phyloP scores from a whole-genome alignment of 1,284 basidiomycete genomes.

The Rhodotorula glutinis region DNA sequence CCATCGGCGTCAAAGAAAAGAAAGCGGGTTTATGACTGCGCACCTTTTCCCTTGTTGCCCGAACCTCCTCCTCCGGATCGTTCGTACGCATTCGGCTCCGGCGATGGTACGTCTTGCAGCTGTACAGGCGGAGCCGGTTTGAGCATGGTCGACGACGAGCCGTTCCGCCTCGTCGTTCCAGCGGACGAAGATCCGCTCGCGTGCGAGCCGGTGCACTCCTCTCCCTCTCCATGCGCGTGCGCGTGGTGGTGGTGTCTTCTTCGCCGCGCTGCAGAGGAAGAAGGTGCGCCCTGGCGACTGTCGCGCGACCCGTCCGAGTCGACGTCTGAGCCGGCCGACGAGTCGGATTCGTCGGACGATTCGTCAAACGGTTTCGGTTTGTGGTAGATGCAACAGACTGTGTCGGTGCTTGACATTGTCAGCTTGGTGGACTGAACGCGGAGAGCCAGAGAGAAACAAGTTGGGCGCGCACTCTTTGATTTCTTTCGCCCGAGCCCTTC shows the following conservation, averaged over 20 bases:
- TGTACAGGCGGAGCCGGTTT: background rate
- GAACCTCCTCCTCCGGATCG: background rate
- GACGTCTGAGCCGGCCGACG: background rate
- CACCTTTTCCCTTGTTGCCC: constrained; percentile 4
- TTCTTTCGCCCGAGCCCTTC: constrained; percentile 74
- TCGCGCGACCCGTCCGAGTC: constrained; percentile 27
- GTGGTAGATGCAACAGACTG: constrained; percentile 86
- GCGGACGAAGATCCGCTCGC: background rate
- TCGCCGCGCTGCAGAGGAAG: background rate
- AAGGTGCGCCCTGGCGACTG: background rate
- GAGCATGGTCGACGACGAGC: background rate
- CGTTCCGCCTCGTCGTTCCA: background rate
- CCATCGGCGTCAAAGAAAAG: background rate
- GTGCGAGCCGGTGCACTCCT: background rate
- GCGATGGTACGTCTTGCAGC: background rate
- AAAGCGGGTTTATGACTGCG: background rate
- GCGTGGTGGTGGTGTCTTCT: constrained; percentile 8
- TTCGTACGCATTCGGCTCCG: constrained; percentile 5
- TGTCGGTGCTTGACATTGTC: background rate
- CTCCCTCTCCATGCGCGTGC: background rate
- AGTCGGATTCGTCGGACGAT: constrained; percentile 54
- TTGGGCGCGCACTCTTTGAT: constrained; percentile 69
- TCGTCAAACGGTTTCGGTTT: constrained; percentile 61
- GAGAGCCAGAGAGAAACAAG: no score
- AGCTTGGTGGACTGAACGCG: no score